These are phyloP conservation scores for Dipteronia sinensis DNA, from an alignment of 345 rosid species.

Conservation along the genomic window DNA sequence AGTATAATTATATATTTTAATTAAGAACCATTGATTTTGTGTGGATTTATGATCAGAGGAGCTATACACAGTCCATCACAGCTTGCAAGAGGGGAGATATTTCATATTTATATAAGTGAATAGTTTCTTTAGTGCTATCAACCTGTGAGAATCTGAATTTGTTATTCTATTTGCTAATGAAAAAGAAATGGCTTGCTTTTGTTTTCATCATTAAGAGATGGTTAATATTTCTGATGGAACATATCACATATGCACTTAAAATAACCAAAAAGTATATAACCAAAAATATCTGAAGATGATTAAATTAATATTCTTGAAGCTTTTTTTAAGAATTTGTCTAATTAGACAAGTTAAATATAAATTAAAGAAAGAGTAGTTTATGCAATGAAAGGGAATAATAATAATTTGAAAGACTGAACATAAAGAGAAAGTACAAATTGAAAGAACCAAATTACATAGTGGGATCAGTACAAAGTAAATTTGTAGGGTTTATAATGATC, in stretches of 20 bases:
- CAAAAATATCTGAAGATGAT: slow-evolving; percentile 10
- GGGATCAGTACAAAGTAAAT: slow-evolving; percentile 18
- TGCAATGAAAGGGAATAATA: not conserved
- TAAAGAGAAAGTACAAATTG: not conserved
- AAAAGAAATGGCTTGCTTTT: not conserved
- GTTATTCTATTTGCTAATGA: not conserved
- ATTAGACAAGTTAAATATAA: not conserved
- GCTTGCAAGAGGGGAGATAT: not conserved
- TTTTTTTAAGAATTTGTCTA: not conserved
- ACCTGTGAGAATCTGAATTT: slow-evolving; percentile 8
- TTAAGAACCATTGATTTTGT: not conserved
- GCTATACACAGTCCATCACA: not conserved
- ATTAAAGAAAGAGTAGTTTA: not conserved
- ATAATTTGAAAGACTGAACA: not conserved
- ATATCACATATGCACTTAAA: not conserved
- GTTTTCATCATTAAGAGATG: not conserved
- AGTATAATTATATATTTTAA: not conserved
- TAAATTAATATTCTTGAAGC: not conserved
- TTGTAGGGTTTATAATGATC: slow-evolving; percentile 29
- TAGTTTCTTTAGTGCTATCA: slow-evolving; percentile 3
- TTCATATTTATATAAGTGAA: not conserved
- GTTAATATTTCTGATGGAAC: not conserved
- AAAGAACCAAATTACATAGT: slow-evolving; percentile 4
- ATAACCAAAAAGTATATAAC: not conserved
- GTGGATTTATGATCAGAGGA: not conserved